Evolutionary conservation across 208 protist genomes (phyloP).

Genomic region (Polymyxa betae): DNA sequence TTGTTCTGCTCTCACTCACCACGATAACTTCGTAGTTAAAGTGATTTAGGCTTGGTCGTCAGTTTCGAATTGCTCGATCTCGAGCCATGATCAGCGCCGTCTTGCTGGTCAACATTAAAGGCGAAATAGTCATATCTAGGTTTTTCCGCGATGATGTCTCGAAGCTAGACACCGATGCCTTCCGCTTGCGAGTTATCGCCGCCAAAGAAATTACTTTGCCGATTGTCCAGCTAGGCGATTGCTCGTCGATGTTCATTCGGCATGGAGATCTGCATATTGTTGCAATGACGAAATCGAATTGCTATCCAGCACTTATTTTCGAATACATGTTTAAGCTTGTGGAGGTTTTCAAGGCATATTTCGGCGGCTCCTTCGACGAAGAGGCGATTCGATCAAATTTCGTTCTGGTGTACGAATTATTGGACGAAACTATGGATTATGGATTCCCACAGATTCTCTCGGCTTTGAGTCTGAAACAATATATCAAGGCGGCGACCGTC

Average conservation of each 20-base stretch:
- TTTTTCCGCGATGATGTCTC: constrained; percentile 66
- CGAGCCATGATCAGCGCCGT: constrained; percentile 65
- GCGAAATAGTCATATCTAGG: constrained; percentile 64
- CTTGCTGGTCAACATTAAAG: constrained; percentile 67
- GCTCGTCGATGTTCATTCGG: constrained; percentile 86
- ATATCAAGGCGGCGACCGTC: constrained; percentile 80
- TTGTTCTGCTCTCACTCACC: too few relatives aligned
- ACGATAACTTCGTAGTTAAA: too few relatives aligned
- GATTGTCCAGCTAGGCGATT: constrained; percentile 81
- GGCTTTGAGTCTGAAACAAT: constrained; percentile 82
- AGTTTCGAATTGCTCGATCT: too few relatives aligned
- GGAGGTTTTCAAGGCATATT: constrained; percentile 83
- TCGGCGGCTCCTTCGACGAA: constrained; percentile 84
- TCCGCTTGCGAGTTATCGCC: constrained; percentile 55
- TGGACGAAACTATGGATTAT: constrained; percentile 96
- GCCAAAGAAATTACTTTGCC: constrained; percentile 71
- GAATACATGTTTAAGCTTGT: constrained; percentile 72
- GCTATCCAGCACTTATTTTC: constrained; percentile 84
- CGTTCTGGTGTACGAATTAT: constrained; percentile 91
- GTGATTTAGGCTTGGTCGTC: too few relatives aligned
- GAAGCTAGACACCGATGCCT: constrained; percentile 72
- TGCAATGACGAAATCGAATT: constrained; percentile 85
- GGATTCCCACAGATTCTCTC: constrained; percentile 93
- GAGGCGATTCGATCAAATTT: constrained; percentile 87
- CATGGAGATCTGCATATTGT: constrained; percentile 88